Base-by-base conservation (phyloP, 2,329 filamentous ascomycete genomes). In the Scedosporium boydii region DNA sequence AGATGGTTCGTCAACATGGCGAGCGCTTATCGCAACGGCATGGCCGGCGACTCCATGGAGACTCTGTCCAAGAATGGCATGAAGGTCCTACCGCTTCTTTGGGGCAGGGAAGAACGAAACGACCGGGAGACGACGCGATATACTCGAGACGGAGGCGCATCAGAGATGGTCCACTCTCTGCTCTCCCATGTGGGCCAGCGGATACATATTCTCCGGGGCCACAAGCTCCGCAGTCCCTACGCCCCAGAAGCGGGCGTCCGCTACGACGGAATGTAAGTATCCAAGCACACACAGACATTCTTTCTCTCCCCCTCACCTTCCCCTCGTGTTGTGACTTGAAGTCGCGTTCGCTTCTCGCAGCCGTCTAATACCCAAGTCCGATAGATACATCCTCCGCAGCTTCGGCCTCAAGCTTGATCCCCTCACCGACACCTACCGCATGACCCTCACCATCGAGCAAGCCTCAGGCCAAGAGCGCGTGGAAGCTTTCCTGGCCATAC, bases 1-100 rank as follows among this genome's bases (percentile, higher is more conserved):
- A 85, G 83, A 62, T 86, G 80, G 83, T 86, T 82, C 81, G 69
- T 83, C 18, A 82, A 83, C 61, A 73, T 84, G 38, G 77, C 80
- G 42, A 84, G 82, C 66, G 83, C 81, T 2, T 74, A 80, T 63
- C 77, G 81, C 29, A 83, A 86, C 66, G 82, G 83, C 21, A 80
- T 85, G 18, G 76, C 83, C 7, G 74, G 72, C 6, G 76, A 72
- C 60, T 74, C 75, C 12, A 65, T 70, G 3, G 79, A 83, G 65
- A 76, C 66, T 14, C 74, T 79, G 0, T 81, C 80, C 9, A 77
- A 73, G 6, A 72, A 72, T 44, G 81, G 81, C 64, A 76, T 77
- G 7, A 65, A 63, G 42, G 71, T 78, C 57, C 75, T 2, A 75
- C 78, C 1, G 69, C 85, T n/a, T 80, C 82, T 0, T 72, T 86